Base-by-base conservation (phyloP, 2,329 filamentous ascomycete genomes). In the Colletotrichum agaves region DNA sequence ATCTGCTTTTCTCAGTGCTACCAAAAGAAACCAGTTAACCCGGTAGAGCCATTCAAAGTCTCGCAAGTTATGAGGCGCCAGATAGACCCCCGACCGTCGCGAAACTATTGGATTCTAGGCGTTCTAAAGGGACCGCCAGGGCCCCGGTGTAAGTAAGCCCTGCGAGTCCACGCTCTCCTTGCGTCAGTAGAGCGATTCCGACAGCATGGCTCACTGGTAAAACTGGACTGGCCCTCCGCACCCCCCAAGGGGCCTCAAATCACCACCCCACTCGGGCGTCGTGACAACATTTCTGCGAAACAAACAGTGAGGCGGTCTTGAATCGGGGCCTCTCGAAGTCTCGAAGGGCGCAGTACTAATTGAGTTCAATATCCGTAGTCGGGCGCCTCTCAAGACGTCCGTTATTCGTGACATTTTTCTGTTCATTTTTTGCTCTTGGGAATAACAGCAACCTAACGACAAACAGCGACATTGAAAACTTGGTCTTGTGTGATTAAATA, bases 201-300 rank as follows among this genome's bases (percentile, higher is more conserved):
- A 21, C 43, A n/a, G 35, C 60, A 35, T 58, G 63, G 64, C 44
- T 19, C 33, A 23, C 47, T 50, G 33, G 35, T 37, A 37, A 37
- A 37, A 37, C 35, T 37, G 7, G 31, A 6, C 23, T 8, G 6
- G 6, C 27, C 27, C 27, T 27, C 6, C 13, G n/a, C n/a, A n/a
- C n/a, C 5, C 3, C 35, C 35, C 35, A 5, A 13, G 35, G 35
- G 35, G 35, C 35, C 35, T 11, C 35, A 37, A 37, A 15, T 37
- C 5, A 11, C 11, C 12, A 27, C 27, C 52, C 35, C 35, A 21
- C 52, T 63, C 60, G 63, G 64, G 60, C 52, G 52, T 67, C 64
- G 64, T 67, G 60, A 39, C 64, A 67, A 63, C 63, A 43, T 63
- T 67, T 46, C 52, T 58, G 64, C 64, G 60, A 63, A 67, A 13